Evolutionary conservation across 805 yeast species (phyloP).

Genomic region (Metschnikowia baotianmanensis): DNA sequence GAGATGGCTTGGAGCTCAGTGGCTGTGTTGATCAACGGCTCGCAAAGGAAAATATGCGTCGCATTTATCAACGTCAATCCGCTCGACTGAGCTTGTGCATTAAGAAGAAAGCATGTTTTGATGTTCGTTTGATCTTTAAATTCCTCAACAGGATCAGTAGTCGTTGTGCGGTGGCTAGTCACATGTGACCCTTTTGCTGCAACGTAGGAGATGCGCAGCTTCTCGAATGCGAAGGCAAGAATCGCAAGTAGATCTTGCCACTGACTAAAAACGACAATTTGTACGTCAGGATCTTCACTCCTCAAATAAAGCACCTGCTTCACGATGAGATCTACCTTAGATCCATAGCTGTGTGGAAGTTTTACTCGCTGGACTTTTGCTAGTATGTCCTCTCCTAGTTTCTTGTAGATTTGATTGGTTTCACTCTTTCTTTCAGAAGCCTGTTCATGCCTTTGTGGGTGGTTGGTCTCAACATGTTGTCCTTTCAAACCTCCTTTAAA

Average conservation of each 20-base stretch:
- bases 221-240: slow-evolving; percentile 61
- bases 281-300: slow-evolving; percentile 56
- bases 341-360: slow-evolving; percentile 56
- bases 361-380: slow-evolving; percentile 41
- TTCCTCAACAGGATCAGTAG: slow-evolving; percentile 38
- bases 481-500: slow-evolving; percentile 52
- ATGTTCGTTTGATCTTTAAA: slow-evolving; percentile 57
- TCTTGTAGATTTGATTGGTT: slow-evolving; percentile 37
- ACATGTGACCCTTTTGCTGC: slow-evolving; percentile 47
- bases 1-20: slow-evolving; percentile 90
- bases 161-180: slow-evolving; percentile 2
- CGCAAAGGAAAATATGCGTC: slow-evolving; percentile 86
- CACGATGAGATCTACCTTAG: slow-evolving; percentile 82
- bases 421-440: slow-evolving; percentile 1
- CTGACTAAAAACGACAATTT: slow-evolving; percentile 86
- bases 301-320: slow-evolving; percentile 67
- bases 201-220: slow-evolving; percentile 54
- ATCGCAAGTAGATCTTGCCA: slow-evolving; percentile 75
- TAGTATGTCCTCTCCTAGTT: slow-evolving; percentile 41
- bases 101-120: slow-evolving; percentile 81
- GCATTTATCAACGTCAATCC: slow-evolving; percentile 92
- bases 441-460: slow-evolving; percentile 1
- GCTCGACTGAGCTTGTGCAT: slow-evolving; percentile 84
- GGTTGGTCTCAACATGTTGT: slow-evolving; percentile 35
- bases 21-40: slow-evolving; percentile 85